These are phyloP conservation scores for Euphrasia arctica DNA, from an alignment of 305 asterid species.

Conservation along the genomic window DNA sequence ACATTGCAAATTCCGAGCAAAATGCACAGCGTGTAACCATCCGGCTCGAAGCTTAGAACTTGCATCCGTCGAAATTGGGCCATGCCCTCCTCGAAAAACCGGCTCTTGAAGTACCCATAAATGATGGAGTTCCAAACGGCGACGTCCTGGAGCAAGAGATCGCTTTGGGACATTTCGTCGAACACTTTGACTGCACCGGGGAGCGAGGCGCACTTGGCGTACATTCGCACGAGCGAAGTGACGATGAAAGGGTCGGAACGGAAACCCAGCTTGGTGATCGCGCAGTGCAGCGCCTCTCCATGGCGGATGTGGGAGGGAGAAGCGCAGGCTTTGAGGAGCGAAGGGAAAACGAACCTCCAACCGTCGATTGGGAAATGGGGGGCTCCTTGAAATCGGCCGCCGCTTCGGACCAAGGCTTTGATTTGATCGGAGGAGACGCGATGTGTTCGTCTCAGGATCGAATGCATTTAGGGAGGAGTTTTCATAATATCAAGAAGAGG, in stretches of 20 bases:
- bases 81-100: constrained; percentile 41
- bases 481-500: neutral
- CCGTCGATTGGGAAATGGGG: constrained; percentile 37
- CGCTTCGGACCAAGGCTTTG: constrained; percentile 46
- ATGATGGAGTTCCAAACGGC: constrained; percentile 81
- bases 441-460: constrained; percentile 30
- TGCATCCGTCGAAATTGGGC: constrained; percentile 55
- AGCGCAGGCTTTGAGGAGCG: constrained; percentile 79
- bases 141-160: constrained; percentile 43
- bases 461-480: constrained; percentile 31
- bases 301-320: constrained; percentile 40
- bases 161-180: constrained; percentile 45
- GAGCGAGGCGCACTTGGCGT: constrained; percentile 50
- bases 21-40: constrained; percentile 74
- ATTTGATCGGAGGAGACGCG: constrained; percentile 25
- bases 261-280: constrained; percentile 52
- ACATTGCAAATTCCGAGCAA: constrained; percentile 50
- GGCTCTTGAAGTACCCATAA: constrained; percentile 56
- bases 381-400: constrained; percentile 52
- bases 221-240: constrained; percentile 70
- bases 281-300: constrained; percentile 60
- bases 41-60: constrained; percentile 51
- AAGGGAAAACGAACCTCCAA: constrained; percentile 66
- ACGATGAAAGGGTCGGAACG: constrained; percentile 56
- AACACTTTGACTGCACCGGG: constrained; percentile 57